Evolutionary conservation across 495 filamentous ascomycete species (phyloP).

Genomic region (Penicillium waksmanii): DNA sequence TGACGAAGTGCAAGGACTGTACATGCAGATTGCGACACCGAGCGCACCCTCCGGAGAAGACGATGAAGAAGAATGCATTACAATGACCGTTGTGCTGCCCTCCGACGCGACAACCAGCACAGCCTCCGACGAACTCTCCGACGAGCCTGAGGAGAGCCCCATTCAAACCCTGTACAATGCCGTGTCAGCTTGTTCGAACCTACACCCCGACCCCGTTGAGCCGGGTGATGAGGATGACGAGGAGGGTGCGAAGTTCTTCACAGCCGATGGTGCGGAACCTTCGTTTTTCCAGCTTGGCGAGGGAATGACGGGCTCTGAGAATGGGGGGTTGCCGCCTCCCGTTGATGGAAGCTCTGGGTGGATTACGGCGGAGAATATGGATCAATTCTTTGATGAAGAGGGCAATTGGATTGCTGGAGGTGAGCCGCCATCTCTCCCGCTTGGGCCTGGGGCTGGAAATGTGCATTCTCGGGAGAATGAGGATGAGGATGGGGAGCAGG

Average conservation of each 20-base stretch:
- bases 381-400: slow-evolving; percentile 72
- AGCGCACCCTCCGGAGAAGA: slow-evolving; percentile 47
- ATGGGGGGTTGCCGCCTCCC: slow-evolving; percentile 69
- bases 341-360: slow-evolving; percentile 87
- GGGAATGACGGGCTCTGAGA: slow-evolving; percentile 24
- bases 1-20: slow-evolving; percentile 63
- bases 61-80: slow-evolving; percentile 70
- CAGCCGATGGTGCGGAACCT: slow-evolving; percentile 19
- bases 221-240: slow-evolving; percentile 49
- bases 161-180: slow-evolving; percentile 71
- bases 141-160: slow-evolving; percentile 37
- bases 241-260: slow-evolving; percentile 38
- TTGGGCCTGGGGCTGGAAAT: slow-evolving; percentile 63
- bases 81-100: slow-evolving; percentile 73
- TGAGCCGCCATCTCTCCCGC: slow-evolving; percentile 38
- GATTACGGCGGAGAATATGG: slow-evolving; percentile 96
- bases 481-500: slow-evolving; percentile 31
- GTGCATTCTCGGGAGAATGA: slow-evolving; percentile 52
- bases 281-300: slow-evolving; percentile 2
- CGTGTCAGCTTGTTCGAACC: slow-evolving; percentile 81
- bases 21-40: slow-evolving; percentile 75
- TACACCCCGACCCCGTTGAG: slow-evolving; percentile 80
- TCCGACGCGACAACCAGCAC: slow-evolving; percentile 4
- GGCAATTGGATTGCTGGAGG: slow-evolving; percentile 60
- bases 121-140: slow-evolving; percentile 20